Base-by-base conservation (phyloP, 2,329 filamentous ascomycete genomes). In the Ilyonectria mors-panacis region DNA sequence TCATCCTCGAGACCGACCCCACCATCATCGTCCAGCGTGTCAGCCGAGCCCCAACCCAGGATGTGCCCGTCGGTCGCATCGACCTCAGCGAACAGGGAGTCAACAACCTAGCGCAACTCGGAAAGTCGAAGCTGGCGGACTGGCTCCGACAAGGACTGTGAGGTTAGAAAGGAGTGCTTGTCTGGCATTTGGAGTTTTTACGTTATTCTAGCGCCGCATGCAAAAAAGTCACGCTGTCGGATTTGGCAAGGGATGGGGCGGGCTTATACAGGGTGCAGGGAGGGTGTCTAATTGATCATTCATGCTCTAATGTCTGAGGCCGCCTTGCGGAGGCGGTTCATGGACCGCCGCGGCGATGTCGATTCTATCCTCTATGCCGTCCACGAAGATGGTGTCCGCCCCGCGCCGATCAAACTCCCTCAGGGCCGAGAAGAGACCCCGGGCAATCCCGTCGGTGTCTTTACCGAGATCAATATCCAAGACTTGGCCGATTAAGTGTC, bases 1-100 rank as follows among this genome's bases (percentile, higher is more conserved):
- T 98, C 79, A 95, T 99, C 75, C 90, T 99, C 68, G 96, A 99
- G 85, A 98, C 95, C 1, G 96, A 99, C 80, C 95, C 96, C 1
- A 95, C 96, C 70, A 93, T 97, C 77, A 93, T 99, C 73, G 92
- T 95, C 55, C 94, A 94, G 79, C 88, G 96, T 74, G 96, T 98
- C 77, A 97, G 94, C 87, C 92, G 92, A 81, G 95, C 96, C 45
- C 96, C 96, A 10, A 91, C 92, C 47, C 93, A 97, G 77, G 96
- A 99, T 83, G 92, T 94, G 75, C 94, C 94, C 78, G 89, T 98
- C 81, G 94, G 96, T 86, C 94, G 93, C 79, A 95, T 98, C 81
- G 95, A 98, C 80, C 90, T 98, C 63, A 97, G 94, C 77, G 95
- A 98, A 83, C 94, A 98, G 83, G 95, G 95, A 57, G 90, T 98